A percentile compares a stretch with the other conserved stretches of the same genome.
These are phyloP conservation scores for Bombardia bombarda DNA, from an alignment of 495 filamentous ascomycete genomes.

Conservation along the genomic window DNA sequence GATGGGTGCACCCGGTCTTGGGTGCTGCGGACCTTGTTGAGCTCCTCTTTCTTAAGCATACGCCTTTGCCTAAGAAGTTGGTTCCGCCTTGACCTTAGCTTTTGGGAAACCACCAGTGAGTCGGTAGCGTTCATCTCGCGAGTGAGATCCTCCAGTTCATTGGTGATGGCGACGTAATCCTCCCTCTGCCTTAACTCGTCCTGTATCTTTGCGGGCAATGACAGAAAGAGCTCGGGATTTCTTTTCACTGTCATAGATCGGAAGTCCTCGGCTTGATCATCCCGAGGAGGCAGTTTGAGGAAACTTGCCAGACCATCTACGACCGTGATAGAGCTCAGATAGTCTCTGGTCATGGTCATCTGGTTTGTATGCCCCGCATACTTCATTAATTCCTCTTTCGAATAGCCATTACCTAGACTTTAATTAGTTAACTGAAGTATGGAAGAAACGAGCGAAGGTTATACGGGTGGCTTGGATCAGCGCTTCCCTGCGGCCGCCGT, in stretches of 20 bases:
- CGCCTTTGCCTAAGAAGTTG: slow-evolving; percentile 6
- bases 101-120: not conserved
- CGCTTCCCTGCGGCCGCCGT: slow-evolving; percentile 5
- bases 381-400: slow-evolving; percentile 14
- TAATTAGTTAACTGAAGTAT: slow-evolving; percentile 7
- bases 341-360: slow-evolving; percentile 9
- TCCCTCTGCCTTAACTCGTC: slow-evolving; percentile 9
- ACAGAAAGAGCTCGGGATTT: slow-evolving; percentile 13
- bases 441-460: not conserved
- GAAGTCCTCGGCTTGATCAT: slow-evolving; percentile 15
- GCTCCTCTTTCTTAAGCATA: slow-evolving; percentile 10
- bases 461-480: slow-evolving; percentile 10
- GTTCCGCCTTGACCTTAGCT: slow-evolving; percentile 1
- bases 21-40: slow-evolving; percentile 7
- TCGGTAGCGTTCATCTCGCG: slow-evolving; percentile 2
- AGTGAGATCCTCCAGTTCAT: slow-evolving; percentile 8
- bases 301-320: slow-evolving; percentile 12
- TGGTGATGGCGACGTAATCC: slow-evolving; percentile 9
- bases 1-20: slow-evolving; percentile 8
- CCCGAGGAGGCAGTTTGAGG: slow-evolving; percentile 7
- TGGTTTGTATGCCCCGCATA: slow-evolving; percentile 13
- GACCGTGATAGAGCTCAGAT: slow-evolving; percentile 15
- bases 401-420: slow-evolving; percentile 12
- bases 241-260: slow-evolving; percentile 9
- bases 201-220: slow-evolving; percentile 9